Evolutionary conservation across 192 early-diverging fungal species (phyloP), one percentile per base, ranked within the genome.

Genomic region (Podila epicladia): DNA sequence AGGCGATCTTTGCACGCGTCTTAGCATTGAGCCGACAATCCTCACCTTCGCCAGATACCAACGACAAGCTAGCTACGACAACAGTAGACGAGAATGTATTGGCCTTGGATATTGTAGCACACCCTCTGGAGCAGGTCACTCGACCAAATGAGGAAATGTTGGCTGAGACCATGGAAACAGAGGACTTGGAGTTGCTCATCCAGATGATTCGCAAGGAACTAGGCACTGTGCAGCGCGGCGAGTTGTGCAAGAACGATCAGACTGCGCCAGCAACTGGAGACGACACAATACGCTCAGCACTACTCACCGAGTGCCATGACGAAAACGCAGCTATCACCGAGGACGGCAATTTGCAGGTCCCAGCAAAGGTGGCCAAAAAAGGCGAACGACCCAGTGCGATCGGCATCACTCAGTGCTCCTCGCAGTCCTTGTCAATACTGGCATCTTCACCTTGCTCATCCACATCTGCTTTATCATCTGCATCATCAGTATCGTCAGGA

Each of bases 131-230:
- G 9, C 53, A 11, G 24, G 22, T 24, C 9, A 55, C 4, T 33
- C 7, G n/a, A 58, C 24, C 57, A 5, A 26, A 35, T 65, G 5
- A 2, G 24, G 20, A 60, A 4, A 37, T 13, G 63, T n/a, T 37
- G 49, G 4, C 5, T 13, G 7, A 58, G 3, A 58, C 0, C 55
- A 17, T 24, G 15, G 28, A 24, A 1, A 13, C n/a, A 2, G 53
- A 64, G 12, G 48, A 69, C 41, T 28, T 68, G 26, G 62, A 75
- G 22, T 57, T 28, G 12, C 61, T 77, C 12, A 4, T 71, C 5
- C 41, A 71, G 41, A 32, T 69, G 64, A 65, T 77, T 19, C 69
- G 64, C 9, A 20, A 66, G 4, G 69, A 66, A 31, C 20, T 76
- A 3, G 3, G 26, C 9, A 22, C 4, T 24, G 22, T 26, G 17